Conservation (phyloP, 1,284 basidiomycete species). For the Irpex lacteus region DNA sequence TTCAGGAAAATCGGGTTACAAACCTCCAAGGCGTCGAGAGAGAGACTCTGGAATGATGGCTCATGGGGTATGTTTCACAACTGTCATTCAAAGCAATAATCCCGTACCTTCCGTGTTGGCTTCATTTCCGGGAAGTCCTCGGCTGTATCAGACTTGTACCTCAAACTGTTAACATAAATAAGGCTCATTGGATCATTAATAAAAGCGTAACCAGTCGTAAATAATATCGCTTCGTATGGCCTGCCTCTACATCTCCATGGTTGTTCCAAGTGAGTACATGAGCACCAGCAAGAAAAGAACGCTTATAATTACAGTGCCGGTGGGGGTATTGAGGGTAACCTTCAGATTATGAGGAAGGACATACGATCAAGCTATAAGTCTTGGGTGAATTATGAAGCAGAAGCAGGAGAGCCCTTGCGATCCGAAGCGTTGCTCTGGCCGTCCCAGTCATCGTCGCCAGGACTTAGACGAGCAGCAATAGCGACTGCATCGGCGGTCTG, state of each 20-base stretch:
- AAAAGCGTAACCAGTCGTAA: background rate
- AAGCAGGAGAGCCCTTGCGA: constrained; percentile 14
- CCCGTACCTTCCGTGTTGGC: background rate
- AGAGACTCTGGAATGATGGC: too few species aligned
- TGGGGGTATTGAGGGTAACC: background rate
- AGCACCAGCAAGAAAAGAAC: background rate
- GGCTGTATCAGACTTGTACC: too few species aligned
- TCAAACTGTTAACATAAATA: too few species aligned
- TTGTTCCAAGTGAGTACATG: background rate
- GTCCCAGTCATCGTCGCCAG: constrained; percentile 30
- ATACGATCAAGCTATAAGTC: background rate
- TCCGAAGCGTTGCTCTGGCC: constrained; percentile 25
- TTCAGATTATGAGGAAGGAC: background rate
- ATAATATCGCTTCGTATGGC: background rate
- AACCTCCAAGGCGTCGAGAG: too few species aligned
- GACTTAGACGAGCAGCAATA: constrained; percentile 27
- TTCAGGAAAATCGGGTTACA: too few species aligned
- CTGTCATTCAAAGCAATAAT: too few species aligned
- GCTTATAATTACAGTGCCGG: background rate
- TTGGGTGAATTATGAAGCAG: background rate
- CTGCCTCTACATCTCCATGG: background rate
- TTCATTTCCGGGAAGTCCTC: background rate
- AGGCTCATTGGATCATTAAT: too few species aligned
- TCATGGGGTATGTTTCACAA: too few species aligned
- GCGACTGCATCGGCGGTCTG: constrained; percentile 28